Conservation (phyloP, 768 basidiomycete genomes). For the Trametes sanguinea region DNA sequence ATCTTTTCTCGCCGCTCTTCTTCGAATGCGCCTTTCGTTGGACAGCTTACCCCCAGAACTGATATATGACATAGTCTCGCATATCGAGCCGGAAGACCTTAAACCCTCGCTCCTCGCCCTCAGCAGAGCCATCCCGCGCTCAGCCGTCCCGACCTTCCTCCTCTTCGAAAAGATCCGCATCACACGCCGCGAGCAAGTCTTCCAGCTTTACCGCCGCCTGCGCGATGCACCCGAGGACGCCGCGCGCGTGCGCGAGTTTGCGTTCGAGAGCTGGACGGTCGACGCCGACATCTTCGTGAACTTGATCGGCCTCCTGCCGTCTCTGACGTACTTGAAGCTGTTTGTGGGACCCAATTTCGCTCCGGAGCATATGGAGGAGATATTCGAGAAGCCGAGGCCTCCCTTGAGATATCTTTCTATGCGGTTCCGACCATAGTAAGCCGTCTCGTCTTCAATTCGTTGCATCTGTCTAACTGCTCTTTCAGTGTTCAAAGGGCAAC, state of each 20-base stretch:
- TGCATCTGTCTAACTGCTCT: conserved; percentile 4
- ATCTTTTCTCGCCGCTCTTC: background rate
- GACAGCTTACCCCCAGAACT: conserved; percentile 62
- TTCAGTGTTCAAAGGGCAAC: conserved; percentile 68
- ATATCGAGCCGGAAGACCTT: conserved; percentile 47
- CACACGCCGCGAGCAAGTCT: conserved; percentile 50
- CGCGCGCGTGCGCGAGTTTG: conserved; percentile 45
- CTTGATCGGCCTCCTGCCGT: conserved; percentile 58
- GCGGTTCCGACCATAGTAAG: conserved; percentile 84
- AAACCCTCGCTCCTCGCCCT: conserved; percentile 62
- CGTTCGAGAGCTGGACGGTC: conserved; percentile 63
- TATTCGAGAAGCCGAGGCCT: conserved; percentile 53
- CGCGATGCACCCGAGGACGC: conserved; percentile 37
- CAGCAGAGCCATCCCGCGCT: conserved; percentile 59
- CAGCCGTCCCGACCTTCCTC: conserved; percentile 54
- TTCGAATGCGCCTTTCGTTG: conserved; percentile 13
- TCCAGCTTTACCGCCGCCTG: conserved; percentile 58
- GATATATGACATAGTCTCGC: conserved; percentile 57
- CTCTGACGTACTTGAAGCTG: conserved; percentile 52
- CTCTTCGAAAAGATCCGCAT: conserved; percentile 65
- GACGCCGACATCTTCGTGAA: conserved; percentile 78
- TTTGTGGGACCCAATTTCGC: conserved; percentile 76
- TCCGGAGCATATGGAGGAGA: conserved; percentile 79
- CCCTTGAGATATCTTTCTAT: conserved; percentile 57
- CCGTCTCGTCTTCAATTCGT: conserved; percentile 1